Evolutionary conservation across 495 filamentous ascomycete genomes (phyloP), one percentile per base, ranked within the genome.

Genomic region (Penicillium verhagenii): DNA sequence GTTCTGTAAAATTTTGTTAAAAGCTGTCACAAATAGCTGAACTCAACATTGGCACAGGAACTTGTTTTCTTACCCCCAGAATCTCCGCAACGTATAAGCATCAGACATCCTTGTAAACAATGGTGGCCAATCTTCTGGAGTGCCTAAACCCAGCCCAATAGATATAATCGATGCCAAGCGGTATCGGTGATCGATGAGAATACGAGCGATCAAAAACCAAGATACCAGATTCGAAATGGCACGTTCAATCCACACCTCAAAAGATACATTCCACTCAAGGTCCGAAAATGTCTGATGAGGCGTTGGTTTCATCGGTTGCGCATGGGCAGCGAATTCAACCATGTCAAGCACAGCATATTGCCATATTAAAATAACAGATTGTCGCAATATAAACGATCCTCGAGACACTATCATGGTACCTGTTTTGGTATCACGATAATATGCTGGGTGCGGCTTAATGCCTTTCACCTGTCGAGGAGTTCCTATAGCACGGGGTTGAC

Each of bases 1-100:
- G 62, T 68, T 3, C 72, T 74, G 47, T 61, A 39, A 24, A 46
- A 28, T 37, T 13, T 19, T 2, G 21, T 50, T 24, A 50, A 23
- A n/a, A n/a, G n/a, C n/a, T n/a, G n/a, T n/a, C n/a, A n/a, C n/a
- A n/a, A n/a, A n/a, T n/a, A n/a, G n/a, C n/a, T n/a, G 5, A 10
- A 18, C 1, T 18, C 20, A 18, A 25, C 0, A n/a, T 14, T 35
- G 20, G 1, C 26, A 25, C 4, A 16, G 23, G 11, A 19, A 4
- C 21, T n/a, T 21, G 43, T 19, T 2, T 13, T 31, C 64, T 60
- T 46, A 72, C 71, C 68, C 64, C 66, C 68, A 72, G 39, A 60
- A 64, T 8, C 58, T 56, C 7, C 68, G 52, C 4, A 74, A 19
- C 1, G 66, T 72, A 57, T 72, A 76, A 11, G 61, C 58, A 44